Evolutionary conservation across 1,139 yeast species (phyloP).

Genomic region (Candida smagusa): DNA sequence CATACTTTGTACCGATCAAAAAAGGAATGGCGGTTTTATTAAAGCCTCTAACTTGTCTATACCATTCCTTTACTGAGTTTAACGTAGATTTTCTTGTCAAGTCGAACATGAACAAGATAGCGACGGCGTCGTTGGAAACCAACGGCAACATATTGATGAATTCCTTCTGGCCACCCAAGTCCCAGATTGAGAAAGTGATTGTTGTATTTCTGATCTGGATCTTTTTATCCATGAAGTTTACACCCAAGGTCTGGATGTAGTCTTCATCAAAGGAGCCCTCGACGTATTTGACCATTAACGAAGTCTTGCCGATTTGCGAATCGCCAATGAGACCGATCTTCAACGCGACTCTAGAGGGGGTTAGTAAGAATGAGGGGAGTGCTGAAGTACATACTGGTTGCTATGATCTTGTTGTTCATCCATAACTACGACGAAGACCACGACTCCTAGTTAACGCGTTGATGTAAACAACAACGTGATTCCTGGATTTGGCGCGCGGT

Average conservation of each 20-base stretch:
- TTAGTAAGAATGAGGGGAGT: conserved; percentile 5
- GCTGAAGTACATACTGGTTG: conserved; percentile 42
- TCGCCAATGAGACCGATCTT: conserved; percentile 96
- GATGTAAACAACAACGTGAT: conserved; percentile 1
- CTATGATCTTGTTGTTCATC: conserved; percentile 27
- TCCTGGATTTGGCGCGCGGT: too few relatives aligned
- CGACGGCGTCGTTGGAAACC: conserved; percentile 92
- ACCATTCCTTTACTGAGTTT: conserved; percentile 91
- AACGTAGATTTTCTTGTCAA: conserved; percentile 83
- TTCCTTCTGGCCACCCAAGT: conserved; percentile 94
- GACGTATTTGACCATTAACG: conserved; percentile 94
- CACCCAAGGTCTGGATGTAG: conserved; percentile 92
- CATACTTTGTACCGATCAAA: conserved; percentile 92
- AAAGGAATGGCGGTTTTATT: conserved; percentile 92
- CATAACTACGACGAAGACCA: conserved; percentile 4
- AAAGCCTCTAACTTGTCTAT: conserved; percentile 86
- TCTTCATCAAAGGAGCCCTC: conserved; percentile 92
- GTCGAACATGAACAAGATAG: conserved; percentile 89
- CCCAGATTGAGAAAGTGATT: conserved; percentile 93
- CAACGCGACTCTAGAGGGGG: conserved; percentile 60
- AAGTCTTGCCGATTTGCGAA: conserved; percentile 97
- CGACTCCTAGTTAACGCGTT: background rate
- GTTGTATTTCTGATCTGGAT: conserved; percentile 85
- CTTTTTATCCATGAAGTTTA: conserved; percentile 90
- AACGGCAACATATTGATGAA: conserved; percentile 94